Percentiles rank a stretch among this genome's conserved stretches.
phyloP scores from a whole-genome alignment of 179 eudicot species.

The Corrigiola litoralis region DNA sequence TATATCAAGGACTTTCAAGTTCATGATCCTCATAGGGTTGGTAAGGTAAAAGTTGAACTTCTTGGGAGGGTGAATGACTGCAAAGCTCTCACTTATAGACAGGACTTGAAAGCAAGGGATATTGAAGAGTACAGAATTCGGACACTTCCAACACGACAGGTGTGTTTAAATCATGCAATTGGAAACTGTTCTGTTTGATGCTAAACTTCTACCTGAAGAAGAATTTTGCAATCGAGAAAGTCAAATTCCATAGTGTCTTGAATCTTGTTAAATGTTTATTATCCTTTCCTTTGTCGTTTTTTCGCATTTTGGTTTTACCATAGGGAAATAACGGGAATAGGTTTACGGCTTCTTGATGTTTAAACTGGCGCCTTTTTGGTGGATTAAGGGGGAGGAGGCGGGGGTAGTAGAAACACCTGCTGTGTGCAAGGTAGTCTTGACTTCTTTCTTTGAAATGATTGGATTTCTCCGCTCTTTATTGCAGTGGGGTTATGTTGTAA shows the following conservation, averaged over 20 bases:
- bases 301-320: too few species aligned
- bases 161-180: constrained; percentile 14
- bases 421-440: too few species aligned
- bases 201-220: background rate
- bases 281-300: too few species aligned
- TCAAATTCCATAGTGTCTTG: background rate
- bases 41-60: constrained; percentile 74
- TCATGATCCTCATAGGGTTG: constrained; percentile 71
- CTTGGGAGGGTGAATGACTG: constrained; percentile 77
- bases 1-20: constrained; percentile 84
- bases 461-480: constrained; percentile 1
- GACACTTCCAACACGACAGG: constrained; percentile 88
- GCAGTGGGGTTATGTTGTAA: constrained; percentile 98
- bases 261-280: too few species aligned
- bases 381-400: too few species aligned
- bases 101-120: constrained; percentile 74
- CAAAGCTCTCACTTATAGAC: constrained; percentile 80
- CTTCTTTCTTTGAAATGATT: background rate
- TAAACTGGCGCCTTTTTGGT: too few species aligned
- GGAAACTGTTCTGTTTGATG: background rate
- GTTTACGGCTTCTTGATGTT: too few species aligned
- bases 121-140: constrained; percentile 58
- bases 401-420: too few species aligned
- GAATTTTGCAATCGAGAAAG: background rate
- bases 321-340: too few species aligned